Percentiles rank a stretch among this genome's conserved stretches.
phyloP scores from a whole-genome alignment of 75 land plant genomes.

The Pseudotsuga menziesii region DNA sequence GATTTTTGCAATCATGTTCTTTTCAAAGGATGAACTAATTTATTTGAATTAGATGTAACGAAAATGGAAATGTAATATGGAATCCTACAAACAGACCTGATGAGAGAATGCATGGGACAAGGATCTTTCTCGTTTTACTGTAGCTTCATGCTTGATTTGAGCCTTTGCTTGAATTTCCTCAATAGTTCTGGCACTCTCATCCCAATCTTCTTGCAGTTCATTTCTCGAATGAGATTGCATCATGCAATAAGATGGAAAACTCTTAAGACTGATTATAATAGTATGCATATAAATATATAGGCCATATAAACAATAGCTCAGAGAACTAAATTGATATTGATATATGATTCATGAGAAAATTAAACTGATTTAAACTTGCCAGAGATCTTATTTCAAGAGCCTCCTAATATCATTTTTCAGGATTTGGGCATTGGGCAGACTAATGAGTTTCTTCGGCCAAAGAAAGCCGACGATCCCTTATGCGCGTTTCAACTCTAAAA shows the following conservation, averaged over 20 bases:
- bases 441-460: constrained; percentile 63
- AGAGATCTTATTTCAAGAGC: constrained; percentile 45
- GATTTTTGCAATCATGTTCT: too few relatives aligned
- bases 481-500: constrained; percentile 77
- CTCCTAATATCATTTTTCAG: constrained; percentile 42
- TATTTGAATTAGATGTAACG: too few relatives aligned
- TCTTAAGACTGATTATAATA: too few relatives aligned
- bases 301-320: too few relatives aligned
- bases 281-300: too few relatives aligned
- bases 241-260: too few relatives aligned
- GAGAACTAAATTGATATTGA: too few relatives aligned
- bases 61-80: too few relatives aligned
- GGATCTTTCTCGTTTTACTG: constrained; percentile 71
- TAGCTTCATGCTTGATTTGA: constrained; percentile 65
- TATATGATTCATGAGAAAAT: too few relatives aligned
- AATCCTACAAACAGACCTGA: constrained; percentile 49
- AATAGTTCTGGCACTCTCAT: constrained; percentile 63
- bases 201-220: constrained; percentile 63
- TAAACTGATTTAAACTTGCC: constrained; percentile 16
- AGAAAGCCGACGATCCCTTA: constrained; percentile 56
- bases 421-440: constrained; percentile 27
- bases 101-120: constrained; percentile 84
- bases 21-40: too few relatives aligned
- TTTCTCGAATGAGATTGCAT: constrained; percentile 40
- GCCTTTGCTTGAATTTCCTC: constrained; percentile 80